Base-by-base conservation (phyloP, 805 yeast genomes). In the Lipomyces oligophaga region DNA sequence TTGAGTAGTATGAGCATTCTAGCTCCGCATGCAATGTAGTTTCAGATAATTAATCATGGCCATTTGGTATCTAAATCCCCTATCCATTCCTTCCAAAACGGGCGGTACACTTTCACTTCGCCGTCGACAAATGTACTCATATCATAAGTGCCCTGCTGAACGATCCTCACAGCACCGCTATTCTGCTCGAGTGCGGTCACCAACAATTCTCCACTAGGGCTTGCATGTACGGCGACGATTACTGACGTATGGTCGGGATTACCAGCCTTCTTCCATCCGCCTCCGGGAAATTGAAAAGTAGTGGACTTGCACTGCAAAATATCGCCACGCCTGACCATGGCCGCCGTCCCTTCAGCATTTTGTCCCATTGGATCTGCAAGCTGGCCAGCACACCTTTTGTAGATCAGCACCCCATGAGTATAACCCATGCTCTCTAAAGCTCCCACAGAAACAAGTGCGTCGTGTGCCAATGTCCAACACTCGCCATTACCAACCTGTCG, bases 391-490 rank as follows among this genome's bases (percentile, higher is more conserved):
- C 22, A 35, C 31, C 24, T 34, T 42, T 2, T 45, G 22, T 18
- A 43, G 7, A 50, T 20, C 28, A 20, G 26, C 18, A 41, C 50
- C 3, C 56, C 56, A 20, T 52, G 56, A 2, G 37, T 18, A 2
- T 43, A 28, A 3, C 57, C 51, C 8, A 31, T 26, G 19, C 53
- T 47, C 20, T 16, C 41, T 33, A 52, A 5, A 33, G 56, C 56
- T 1, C 56, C 54, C 11, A 55, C 55, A n/a, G 52, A 36, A 8
- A 53, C 57, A 16, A 67, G 54, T 6, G 70, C 69, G 15, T 64
- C 61, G 27, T 62, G 52, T 26, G 69, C 70, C 22, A 66, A 51
- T 10, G 70, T 67, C 72, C 72, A 68, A 58, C 72, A 68, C 52
- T 68, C 71, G 4, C 68, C 71, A 41, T 64, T 54, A 21, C 70